Conservation (phyloP, 768 basidiomycete species). For the Hericium erinaceus region DNA sequence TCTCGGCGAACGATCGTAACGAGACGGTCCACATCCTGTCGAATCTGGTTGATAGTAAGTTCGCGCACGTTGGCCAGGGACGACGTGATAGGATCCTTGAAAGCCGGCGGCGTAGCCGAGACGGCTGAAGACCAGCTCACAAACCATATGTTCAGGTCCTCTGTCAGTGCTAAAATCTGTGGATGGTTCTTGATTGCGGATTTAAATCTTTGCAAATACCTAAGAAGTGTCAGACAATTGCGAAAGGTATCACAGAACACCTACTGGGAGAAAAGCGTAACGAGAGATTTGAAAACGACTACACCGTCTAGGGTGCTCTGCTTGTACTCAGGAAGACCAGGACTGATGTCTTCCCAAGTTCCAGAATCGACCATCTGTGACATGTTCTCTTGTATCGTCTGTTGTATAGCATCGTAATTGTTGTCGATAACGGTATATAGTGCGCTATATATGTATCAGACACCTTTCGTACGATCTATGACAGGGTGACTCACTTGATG, state of each 20-base stretch:
- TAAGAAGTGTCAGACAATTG: slow-evolving; percentile 14
- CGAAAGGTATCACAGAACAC: background rate
- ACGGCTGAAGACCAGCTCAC: slow-evolving; percentile 38
- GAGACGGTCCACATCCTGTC: slow-evolving; percentile 24
- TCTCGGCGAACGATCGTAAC: slow-evolving; percentile 44
- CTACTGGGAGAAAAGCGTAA: slow-evolving; percentile 15
- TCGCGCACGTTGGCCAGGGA: slow-evolving; percentile 24
- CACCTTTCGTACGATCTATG: background rate
- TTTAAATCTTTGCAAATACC: slow-evolving; percentile 52
- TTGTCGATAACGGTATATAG: slow-evolving; percentile 19
- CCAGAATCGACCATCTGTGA: slow-evolving; percentile 13
- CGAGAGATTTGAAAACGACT: slow-evolving; percentile 22
- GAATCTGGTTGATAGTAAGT: slow-evolving; percentile 28
- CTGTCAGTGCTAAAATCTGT: slow-evolving; percentile 30
- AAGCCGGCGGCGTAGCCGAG: slow-evolving; percentile 27
- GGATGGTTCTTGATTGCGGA: slow-evolving; percentile 40
- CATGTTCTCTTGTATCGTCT: slow-evolving; percentile 16
- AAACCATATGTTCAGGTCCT: slow-evolving; percentile 36
- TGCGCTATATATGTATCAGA: slow-evolving; percentile 1
- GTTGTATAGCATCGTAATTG: slow-evolving; percentile 18
- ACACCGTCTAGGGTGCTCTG: slow-evolving; percentile 17
- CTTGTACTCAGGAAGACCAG: slow-evolving; percentile 1
- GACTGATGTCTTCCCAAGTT: slow-evolving; percentile 19
- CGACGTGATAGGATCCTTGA: slow-evolving; percentile 34
- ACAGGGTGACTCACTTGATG: slow-evolving; percentile 18